phyloP scores from a whole-genome alignment of 805 yeast genomes.

The Kuraishia hungarica region DNA sequence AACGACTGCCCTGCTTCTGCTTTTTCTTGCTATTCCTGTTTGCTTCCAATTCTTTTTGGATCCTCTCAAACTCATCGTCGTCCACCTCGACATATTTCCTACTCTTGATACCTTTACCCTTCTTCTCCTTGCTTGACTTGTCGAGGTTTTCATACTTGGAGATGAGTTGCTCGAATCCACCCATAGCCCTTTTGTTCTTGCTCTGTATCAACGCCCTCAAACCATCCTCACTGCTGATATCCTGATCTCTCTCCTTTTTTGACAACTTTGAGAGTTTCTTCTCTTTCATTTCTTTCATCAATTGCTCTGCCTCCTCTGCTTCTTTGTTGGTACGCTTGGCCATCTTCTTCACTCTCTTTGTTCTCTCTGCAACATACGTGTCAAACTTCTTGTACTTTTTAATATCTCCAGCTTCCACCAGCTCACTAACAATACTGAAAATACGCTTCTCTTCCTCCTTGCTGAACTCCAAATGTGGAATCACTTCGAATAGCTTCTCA shows the following conservation, averaged over 20 bases:
- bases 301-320: conserved; percentile 51
- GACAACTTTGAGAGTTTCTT: conserved; percentile 8
- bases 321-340: conserved; percentile 48
- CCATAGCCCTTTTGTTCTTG: conserved; percentile 32
- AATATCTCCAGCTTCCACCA: conserved; percentile 30
- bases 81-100: conserved; percentile 16
- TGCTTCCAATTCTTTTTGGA: conserved; percentile 25
- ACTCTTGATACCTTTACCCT: conserved; percentile 5
- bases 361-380: conserved; percentile 40
- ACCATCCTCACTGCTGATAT: conserved; percentile 27
- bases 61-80: conserved; percentile 42
- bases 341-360: conserved; percentile 37
- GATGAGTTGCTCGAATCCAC: conserved; percentile 30
- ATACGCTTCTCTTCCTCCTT: conserved; percentile 56
- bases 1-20: not conserved
- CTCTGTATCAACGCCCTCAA: conserved; percentile 40
- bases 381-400: conserved; percentile 32
- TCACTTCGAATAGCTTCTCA: conserved; percentile 57
- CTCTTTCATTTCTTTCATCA: conserved; percentile 28
- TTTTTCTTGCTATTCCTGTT: not conserved
- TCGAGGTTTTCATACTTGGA: conserved; percentile 35
- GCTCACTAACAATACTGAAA: conserved; percentile 37
- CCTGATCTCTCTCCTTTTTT: conserved; percentile 19
- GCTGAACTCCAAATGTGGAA: conserved; percentile 66
- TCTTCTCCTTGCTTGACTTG: conserved; percentile 24